Base-by-base conservation (phyloP, 768 basidiomycete genomes). In the Udeniomyces megalosporus region DNA sequence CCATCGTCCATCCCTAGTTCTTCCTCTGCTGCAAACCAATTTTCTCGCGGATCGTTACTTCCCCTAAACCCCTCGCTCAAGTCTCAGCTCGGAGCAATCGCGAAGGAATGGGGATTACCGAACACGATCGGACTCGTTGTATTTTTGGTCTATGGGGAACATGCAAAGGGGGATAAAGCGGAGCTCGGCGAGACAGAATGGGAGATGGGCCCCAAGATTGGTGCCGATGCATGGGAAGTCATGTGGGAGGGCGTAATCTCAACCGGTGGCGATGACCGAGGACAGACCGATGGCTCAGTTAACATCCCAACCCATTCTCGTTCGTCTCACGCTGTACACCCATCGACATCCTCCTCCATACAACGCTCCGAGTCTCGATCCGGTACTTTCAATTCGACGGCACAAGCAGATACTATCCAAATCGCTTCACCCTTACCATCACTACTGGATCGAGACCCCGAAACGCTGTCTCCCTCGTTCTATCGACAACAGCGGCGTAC, bases 41-140 rank as follows among this genome's bases (percentile, higher is more conserved):
- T 57, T 22, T 17, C 35, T 4, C 42, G 55, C 11, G 55, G 55
- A 1, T 38, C 35, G 38, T 44, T 97, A 14, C 80, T 96, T 4
- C 85, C 91, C 0, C 78, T 97, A 0, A 82, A 91, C 70, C 78
- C 90, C 5, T 88, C 84, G 0, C 75, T 97, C 1, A 84, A 88
- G 46, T 80, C 83, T 0, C 92, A 95, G 71, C 75, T 95, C 11
- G 77, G 78, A 24, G 86, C 88, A 7, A 95, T 97, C 56, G 90
- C 92, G 15, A 84, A 84, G 73, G 92, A 96, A 74, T 97, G 91
- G 69, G 86, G 87, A 2, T 77, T 97, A 20, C 92, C 92, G 1
- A 88, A 84, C 67, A 88, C 86, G 0, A 74, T 80, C 15, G 92
- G 92, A 5, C 74, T 96, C 51, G 77, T 87, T 47, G 77, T 96